phyloP scores from a whole-genome alignment of 306 rosid genomes.

The Vigna unguiculata region DNA sequence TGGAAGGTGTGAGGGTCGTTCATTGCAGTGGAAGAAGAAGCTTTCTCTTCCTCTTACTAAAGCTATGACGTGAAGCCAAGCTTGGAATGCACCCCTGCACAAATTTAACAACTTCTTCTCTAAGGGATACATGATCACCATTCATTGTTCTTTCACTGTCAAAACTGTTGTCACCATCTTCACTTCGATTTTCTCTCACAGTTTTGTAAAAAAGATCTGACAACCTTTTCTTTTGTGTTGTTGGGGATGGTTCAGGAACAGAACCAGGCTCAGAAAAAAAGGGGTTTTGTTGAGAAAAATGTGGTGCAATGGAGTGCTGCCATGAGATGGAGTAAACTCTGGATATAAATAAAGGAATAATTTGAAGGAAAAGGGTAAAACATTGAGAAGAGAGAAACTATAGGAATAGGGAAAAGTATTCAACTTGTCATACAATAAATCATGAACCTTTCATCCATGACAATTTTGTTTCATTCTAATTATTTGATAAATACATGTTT shows the following conservation, averaged over 20 bases:
- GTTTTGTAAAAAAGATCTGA: conserved; percentile 79
- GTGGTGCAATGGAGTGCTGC: conserved; percentile 78
- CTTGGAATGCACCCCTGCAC: conserved; percentile 79
- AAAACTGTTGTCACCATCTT: conserved; percentile 27
- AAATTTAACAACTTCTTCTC: conserved; percentile 58
- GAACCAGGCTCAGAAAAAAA: conserved; percentile 43
- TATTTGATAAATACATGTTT: no score
- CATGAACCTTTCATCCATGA: conserved; percentile 11
- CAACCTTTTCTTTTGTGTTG: conserved; percentile 68
- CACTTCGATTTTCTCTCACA: conserved; percentile 46
- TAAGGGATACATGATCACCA: conserved; percentile 41
- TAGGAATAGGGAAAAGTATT: not conserved
- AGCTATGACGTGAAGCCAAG: conserved; percentile 75
- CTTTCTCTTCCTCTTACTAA: conserved; percentile 75
- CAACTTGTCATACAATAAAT: not conserved
- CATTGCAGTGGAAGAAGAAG: no score
- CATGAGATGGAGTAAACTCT: conserved; percentile 91
- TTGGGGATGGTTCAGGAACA: conserved; percentile 57
- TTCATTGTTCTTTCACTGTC: conserved; percentile 60
- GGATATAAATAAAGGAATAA: conserved; percentile 38
- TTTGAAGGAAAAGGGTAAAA: no score
- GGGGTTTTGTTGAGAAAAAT: conserved; percentile 44
- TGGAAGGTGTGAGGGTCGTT: no score
- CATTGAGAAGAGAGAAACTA: not conserved
- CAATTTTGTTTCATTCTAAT: conserved; percentile 3